phyloP scores from a whole-genome alignment of 2,329 filamentous ascomycete genomes.

The Xylaria sp. region DNA sequence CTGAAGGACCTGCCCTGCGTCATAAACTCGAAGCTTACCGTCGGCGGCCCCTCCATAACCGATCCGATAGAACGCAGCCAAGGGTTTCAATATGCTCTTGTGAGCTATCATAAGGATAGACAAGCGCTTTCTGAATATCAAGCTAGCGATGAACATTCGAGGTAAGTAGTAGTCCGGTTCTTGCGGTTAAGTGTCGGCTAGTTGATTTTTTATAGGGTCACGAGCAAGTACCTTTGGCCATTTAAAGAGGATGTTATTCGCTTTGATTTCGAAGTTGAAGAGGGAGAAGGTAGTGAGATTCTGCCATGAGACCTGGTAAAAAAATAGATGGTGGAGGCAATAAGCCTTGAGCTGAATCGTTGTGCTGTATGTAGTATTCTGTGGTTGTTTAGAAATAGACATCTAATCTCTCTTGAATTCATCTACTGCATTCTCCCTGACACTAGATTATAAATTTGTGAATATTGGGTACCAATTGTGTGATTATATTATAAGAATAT shows the following conservation, averaged over 20 bases:
- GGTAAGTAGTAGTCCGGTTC: slow-evolving; percentile 47
- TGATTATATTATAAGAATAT: no score
- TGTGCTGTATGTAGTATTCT: background rate
- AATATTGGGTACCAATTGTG: no score
- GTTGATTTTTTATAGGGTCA: slow-evolving; percentile 56
- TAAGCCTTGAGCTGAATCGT: background rate
- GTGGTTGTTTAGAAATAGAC: background rate
- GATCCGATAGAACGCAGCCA: slow-evolving; percentile 64
- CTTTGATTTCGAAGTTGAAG: slow-evolving; percentile 62
- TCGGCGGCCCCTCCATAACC: slow-evolving; percentile 65
- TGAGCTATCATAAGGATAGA: slow-evolving; percentile 62
- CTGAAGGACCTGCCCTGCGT: slow-evolving; percentile 62
- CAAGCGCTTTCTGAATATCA: slow-evolving; percentile 63
- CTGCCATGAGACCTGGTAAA: background rate
- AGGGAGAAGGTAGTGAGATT: slow-evolving; percentile 16
- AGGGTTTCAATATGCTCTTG: slow-evolving; percentile 61
- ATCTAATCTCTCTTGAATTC: no score
- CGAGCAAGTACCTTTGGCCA: slow-evolving; percentile 62
- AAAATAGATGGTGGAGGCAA: background rate
- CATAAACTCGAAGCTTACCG: slow-evolving; percentile 59
- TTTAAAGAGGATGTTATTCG: slow-evolving; percentile 64
- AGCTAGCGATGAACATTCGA: slow-evolving; percentile 62
- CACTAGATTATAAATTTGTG: no score
- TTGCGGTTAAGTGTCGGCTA: background rate
- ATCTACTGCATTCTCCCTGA: no score